phyloP scores from a whole-genome alignment of 306 rosid genomes.

The Corylus americana region DNA sequence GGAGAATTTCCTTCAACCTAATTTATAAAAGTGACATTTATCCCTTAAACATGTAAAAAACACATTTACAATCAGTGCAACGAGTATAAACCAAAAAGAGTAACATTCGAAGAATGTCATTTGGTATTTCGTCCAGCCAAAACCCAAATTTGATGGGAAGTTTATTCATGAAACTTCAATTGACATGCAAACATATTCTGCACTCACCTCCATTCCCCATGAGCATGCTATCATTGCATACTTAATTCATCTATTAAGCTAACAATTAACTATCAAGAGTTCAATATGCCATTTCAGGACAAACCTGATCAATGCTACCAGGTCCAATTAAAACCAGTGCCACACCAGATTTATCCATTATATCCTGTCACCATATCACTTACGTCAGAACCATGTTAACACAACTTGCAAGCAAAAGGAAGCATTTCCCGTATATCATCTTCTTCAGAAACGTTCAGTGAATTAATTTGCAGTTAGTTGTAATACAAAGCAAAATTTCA shows the following conservation, averaged over 20 bases:
- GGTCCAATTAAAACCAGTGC: constrained; percentile 92
- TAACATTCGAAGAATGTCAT: neutral
- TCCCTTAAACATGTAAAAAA: too few species aligned
- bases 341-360: constrained; percentile 85
- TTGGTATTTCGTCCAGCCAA: neutral
- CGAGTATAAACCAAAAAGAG: neutral
- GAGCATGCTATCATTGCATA: neutral
- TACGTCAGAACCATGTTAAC: constrained; percentile 4
- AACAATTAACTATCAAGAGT: neutral
- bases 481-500: neutral
- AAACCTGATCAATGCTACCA: constrained; percentile 81
- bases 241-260: constrained; percentile 3
- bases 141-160: neutral
- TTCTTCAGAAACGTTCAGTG: neutral
- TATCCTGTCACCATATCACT: constrained; percentile 52
- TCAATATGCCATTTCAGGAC: neutral
- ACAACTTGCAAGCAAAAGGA: neutral
- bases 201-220: neutral
- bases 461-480: neutral
- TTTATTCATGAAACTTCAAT: neutral
- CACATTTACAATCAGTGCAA: neutral
- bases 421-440: neutral
- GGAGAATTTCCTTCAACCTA: too few species aligned
- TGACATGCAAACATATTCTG: neutral
- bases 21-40: too few species aligned